phyloP scores from a whole-genome alignment of 768 basidiomycete species.

The Mycena kentingensis region DNA sequence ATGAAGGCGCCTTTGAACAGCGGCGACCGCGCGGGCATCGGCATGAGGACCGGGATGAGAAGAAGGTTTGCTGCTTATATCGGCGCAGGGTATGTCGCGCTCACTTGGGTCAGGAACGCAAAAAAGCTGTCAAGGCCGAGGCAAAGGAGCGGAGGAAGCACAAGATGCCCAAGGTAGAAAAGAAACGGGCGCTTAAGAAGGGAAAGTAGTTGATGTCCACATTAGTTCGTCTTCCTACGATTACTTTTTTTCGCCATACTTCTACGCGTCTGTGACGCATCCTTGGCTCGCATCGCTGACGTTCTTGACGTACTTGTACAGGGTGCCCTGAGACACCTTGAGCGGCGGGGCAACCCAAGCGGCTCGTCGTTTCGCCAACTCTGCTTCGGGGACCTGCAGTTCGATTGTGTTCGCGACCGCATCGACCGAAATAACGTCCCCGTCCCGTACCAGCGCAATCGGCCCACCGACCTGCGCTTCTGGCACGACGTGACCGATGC shows the following conservation, averaged over 20 bases:
- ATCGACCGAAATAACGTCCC: constrained; percentile 85
- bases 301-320: constrained; percentile 86
- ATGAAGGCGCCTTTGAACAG: constrained; percentile 46
- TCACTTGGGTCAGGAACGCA: constrained; percentile 68
- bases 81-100: constrained; percentile 10
- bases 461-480: constrained; percentile 95
- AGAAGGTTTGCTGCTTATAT: constrained; percentile 62
- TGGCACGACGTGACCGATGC: constrained; percentile 93
- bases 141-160: constrained; percentile 84
- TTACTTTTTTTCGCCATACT: neutral
- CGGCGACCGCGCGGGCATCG: constrained; percentile 81
- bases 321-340: constrained; percentile 78
- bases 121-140: constrained; percentile 85
- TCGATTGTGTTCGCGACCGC: constrained; percentile 85
- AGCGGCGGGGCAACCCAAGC: constrained; percentile 85
- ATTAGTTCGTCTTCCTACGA: neutral
- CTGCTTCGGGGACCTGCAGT: constrained; percentile 74
- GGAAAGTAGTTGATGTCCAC: constrained; percentile 30
- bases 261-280: constrained; percentile 84
- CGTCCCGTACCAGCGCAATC: constrained; percentile 87
- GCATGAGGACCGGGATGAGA: constrained; percentile 88
- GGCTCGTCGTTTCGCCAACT: constrained; percentile 70
- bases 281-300: constrained; percentile 92
- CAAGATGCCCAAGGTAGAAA: constrained; percentile 96
- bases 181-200: constrained; percentile 81